Conservation (phyloP, 78 protist species). For the Salpingoeca rosetta region DNA sequence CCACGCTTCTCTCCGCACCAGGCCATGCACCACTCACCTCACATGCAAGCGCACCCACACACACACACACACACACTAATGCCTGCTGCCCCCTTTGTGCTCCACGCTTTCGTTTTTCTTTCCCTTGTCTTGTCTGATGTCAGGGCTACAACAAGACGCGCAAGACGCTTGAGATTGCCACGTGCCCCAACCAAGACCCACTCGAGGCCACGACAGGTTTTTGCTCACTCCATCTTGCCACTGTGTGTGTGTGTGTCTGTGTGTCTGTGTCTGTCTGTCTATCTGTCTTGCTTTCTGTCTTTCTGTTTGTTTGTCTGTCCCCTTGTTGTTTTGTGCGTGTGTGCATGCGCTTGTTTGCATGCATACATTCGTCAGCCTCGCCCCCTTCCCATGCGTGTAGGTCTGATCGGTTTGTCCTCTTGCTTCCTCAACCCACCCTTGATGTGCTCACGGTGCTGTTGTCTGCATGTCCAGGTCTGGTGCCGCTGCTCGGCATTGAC, state of each 20-base stretch:
- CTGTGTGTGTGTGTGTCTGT: too few species aligned
- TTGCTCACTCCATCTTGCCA: neutral
- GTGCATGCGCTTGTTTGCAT: too few species aligned
- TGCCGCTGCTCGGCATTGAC: conserved; percentile 76
- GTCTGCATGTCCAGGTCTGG: conserved; percentile 3
- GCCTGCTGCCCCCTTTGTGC: too few species aligned
- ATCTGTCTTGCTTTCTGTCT: too few species aligned
- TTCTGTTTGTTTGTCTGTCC: too few species aligned
- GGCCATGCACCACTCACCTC: too few species aligned
- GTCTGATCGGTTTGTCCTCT: neutral
- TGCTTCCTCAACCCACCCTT: neutral
- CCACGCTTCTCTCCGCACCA: too few species aligned
- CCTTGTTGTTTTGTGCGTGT: too few species aligned
- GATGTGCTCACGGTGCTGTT: neutral
- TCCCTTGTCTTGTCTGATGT: conserved; percentile 32
- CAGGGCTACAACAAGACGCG: conserved; percentile 51
- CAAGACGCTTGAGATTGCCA: conserved; percentile 31
- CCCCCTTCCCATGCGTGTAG: neutral
- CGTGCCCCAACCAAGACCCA: conserved; percentile 71
- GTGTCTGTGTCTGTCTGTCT: too few species aligned
- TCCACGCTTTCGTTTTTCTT: conserved; percentile 10
- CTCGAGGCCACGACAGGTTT: conserved; percentile 41
- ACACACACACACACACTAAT: too few species aligned
- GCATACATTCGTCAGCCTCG: neutral
- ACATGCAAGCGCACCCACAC: too few species aligned